Evolutionary conservation across 768 basidiomycete genomes (phyloP).

Genomic region (Tricholoma furcatifolium): DNA sequence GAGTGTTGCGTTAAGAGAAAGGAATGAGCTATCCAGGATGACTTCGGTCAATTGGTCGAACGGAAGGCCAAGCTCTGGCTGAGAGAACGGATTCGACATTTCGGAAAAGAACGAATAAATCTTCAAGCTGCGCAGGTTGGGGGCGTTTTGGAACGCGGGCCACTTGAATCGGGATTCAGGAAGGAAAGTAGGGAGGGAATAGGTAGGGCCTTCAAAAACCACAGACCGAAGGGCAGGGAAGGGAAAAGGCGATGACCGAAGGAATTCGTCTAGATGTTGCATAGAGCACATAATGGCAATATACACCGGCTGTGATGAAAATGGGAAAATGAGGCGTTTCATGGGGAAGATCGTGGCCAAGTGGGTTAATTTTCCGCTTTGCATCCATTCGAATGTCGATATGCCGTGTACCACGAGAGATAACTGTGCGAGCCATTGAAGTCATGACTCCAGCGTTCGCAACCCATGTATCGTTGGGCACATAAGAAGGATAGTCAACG

Average conservation of each 20-base stretch:
- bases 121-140: neutral
- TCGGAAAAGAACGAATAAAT: neutral
- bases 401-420: neutral
- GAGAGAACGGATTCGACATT: neutral
- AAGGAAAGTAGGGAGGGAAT: too few species aligned
- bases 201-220: too few species aligned
- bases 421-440: neutral
- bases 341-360: neutral
- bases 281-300: neutral
- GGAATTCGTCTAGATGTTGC: neutral
- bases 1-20: neutral
- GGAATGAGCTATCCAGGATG: neutral
- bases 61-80: neutral
- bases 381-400: neutral
- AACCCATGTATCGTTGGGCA: too few species aligned
- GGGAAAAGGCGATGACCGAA: neutral
- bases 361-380: neutral
- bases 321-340: neutral
- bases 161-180: neutral
- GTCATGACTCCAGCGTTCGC: neutral
- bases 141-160: neutral
- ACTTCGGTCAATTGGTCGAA: neutral
- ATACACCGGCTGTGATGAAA: neutral
- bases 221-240: conserved; percentile 2
- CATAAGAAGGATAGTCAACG: neutral